These are phyloP conservation scores for Perkinsus olseni DNA, from an alignment of 169 alveolate species.

Conservation along the genomic window DNA sequence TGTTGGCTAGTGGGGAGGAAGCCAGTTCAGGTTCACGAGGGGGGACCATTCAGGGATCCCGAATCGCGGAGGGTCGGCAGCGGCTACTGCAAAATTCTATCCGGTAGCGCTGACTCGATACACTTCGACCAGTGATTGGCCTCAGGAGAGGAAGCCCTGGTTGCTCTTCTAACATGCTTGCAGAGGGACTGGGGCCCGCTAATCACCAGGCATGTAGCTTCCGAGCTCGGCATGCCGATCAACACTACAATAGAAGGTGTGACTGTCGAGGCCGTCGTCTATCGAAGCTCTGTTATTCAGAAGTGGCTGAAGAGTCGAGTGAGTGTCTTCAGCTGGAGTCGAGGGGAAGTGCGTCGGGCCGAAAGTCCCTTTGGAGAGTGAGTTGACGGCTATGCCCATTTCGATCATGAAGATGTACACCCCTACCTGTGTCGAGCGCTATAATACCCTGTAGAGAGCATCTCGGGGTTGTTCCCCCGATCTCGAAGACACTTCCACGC, in stretches of 20 bases:
- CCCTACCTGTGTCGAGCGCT: no score
- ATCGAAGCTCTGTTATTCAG: background rate
- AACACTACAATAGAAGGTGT: background rate
- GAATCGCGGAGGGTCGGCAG: background rate
- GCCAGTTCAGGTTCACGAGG: background rate
- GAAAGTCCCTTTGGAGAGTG: background rate
- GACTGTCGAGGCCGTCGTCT: background rate
- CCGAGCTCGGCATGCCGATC: background rate
- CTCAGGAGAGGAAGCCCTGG: background rate
- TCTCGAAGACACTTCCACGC: no score
- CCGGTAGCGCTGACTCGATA: background rate
- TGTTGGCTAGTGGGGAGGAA: no score
- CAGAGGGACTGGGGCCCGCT: background rate
- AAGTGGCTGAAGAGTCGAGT: background rate
- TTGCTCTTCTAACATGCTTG: background rate
- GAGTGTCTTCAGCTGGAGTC: background rate
- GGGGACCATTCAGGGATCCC: background rate
- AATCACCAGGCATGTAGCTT: background rate
- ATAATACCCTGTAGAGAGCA: no score
- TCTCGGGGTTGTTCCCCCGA: no score
- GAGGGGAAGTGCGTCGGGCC: background rate
- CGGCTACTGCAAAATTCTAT: background rate
- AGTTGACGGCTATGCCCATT: no score
- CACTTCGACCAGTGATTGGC: background rate
- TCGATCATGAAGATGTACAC: no score